phyloP scores from a whole-genome alignment of 192 early-diverging fungal species.

The Dissophora globulifera region DNA sequence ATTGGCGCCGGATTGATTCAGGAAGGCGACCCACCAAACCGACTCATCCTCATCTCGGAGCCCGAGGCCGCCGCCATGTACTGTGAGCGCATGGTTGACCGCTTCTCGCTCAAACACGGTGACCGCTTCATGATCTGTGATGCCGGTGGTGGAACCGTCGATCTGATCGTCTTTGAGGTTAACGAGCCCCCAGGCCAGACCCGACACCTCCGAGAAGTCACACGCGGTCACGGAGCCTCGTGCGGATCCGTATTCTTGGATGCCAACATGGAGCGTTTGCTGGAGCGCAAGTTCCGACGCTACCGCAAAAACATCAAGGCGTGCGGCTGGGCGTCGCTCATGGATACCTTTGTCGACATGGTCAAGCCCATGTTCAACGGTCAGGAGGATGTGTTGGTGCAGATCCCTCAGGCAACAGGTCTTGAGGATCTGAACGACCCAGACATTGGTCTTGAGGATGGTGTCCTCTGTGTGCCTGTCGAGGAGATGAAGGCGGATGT shows the following conservation, averaged over 20 bases:
- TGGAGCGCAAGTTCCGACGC: conserved; percentile 48
- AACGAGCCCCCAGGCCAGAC: conserved; percentile 34
- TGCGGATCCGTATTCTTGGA: conserved; percentile 59
- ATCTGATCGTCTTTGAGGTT: conserved; percentile 59
- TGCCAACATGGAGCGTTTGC: conserved; percentile 54
- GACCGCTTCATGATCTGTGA: conserved; percentile 61
- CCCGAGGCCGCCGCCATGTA: conserved; percentile 68
- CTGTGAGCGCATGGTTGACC: conserved; percentile 61
- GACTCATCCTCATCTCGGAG: conserved; percentile 60
- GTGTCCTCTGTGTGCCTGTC: conserved; percentile 54
- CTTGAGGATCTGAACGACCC: conserved; percentile 58
- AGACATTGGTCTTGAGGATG: conserved; percentile 58
- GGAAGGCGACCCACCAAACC: conserved; percentile 57
- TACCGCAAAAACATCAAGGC: conserved; percentile 50
- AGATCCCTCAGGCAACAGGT: conserved; percentile 60
- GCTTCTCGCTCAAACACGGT: conserved; percentile 48
- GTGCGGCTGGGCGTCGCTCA: conserved; percentile 56
- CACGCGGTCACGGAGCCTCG: conserved; percentile 58
- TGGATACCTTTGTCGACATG: conserved; percentile 55
- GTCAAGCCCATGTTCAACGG: conserved; percentile 55
- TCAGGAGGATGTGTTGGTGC: conserved; percentile 58
- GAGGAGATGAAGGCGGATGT: conserved; percentile 56
- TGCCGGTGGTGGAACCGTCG: conserved; percentile 60
- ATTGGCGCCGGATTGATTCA: conserved; percentile 60
- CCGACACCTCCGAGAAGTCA: conserved; percentile 57